Base-by-base conservation (phyloP, 2,329 filamentous ascomycete genomes). In the Talaromyces sp. region DNA sequence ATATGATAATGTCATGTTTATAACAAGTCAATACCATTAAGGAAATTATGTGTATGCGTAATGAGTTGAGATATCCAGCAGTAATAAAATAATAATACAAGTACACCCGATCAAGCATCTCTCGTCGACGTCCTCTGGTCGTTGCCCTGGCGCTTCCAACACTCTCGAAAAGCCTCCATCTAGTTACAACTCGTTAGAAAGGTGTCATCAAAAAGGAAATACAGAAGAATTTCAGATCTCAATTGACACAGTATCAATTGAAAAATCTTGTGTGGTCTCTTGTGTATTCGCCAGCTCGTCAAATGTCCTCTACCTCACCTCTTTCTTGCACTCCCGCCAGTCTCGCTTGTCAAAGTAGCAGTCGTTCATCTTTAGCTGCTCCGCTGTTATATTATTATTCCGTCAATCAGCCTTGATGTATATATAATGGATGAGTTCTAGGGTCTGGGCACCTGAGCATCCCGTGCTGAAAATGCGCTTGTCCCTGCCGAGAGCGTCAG, bases 381-480 rank as follows among this genome's bases (percentile, higher is more conserved):
- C 93, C 24, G 86, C 93, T 97, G 66, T 52, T 52, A 11, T 24
- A 46, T 43, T n/a, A 24, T 38, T n/a, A 38, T 2, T 55, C 24
- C 17, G 29, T 63, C 41, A 67, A 31, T 24, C 32, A 21, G 19
- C 35, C 57, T 24, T 59, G 55, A n/a, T n/a, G n/a, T n/a, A n/a
- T 61, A 14, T 27, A 55, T 0, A 7, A 19, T 29, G 32, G 8
- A 27, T 26, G 26, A 14, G 7, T 17, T 54, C 17, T 7, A n/a
- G 32, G 21, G 13, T 35, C 32, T 54, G 62, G 79, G 71, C 78
- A 96, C 93, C 88, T 76, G 92, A 86, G 72, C 93, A 98, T 61
- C 93, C 95, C 2, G 93, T 98, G 80, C 91, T 96, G 80, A 91
- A 96, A 76, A 98, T 98, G 72, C 95, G 85, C 84, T 96, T 93